Base-by-base conservation (phyloP, 352 stramenopile genomes). In the Phytophthora sp. region DNA sequence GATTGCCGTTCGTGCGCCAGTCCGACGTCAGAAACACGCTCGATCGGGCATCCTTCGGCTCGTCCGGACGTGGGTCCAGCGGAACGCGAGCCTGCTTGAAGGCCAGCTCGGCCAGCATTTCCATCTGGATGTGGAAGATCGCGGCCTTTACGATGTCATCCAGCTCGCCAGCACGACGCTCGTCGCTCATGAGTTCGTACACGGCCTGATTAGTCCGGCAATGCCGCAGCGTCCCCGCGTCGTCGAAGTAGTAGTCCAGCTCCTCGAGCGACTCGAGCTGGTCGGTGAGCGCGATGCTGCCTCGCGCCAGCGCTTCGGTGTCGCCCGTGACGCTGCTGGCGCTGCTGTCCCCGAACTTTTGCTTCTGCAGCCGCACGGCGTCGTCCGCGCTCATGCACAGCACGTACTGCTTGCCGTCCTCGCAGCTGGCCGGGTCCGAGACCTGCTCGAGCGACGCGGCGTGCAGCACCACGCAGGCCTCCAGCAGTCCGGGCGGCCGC, bases 61-160 rank as follows among this genome's bases (percentile, higher is more conserved):
- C 80, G n/a, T 88, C 49, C 13, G 84, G 65, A 5, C 64, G 71
- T 2, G 67, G 67, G 38, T 93, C 80, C 6, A 93, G 62, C 27
- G 80, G 84, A 9, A 91, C 73, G 28, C 83, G 78, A 15, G 80
- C 84, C 54, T 91, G 81, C 54, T 90, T 88, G 45, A 93, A 93
- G 11, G 72, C 73, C 48, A 93, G 56, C 43, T 93, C 84, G 2
- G 82, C 84, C 35, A 93, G 60, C 84, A 93, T 91, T 44, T 93
- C 84, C 78, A 91, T 91, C 56, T 93, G 82, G 34, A 93, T 90
- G 52, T 91, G 82, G 67, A 91, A 93, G 61, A 93, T 93, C 44
- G 84, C 84, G 13, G 84, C 84, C 53, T 90, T 89, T 41, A 93
- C 80, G 56, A 91, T 90, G 28, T 92, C 84, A 52, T 91, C 82